phyloP scores from a whole-genome alignment of 805 yeast species.

The Saccharomycopsis sp. region DNA sequence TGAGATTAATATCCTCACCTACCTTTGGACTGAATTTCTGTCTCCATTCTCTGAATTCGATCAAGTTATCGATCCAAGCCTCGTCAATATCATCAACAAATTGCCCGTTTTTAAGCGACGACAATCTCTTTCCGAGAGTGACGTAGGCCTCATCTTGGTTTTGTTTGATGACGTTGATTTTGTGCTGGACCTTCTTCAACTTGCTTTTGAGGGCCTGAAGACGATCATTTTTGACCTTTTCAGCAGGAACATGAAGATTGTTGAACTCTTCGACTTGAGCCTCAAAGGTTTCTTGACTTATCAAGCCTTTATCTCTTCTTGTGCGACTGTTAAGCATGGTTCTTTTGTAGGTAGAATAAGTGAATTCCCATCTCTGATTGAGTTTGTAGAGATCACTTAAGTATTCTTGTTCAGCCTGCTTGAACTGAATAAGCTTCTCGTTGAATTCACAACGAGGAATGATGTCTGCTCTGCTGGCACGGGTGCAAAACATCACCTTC shows the following conservation, averaged over 20 bases:
- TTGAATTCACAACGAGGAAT: neutral
- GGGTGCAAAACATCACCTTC: neutral
- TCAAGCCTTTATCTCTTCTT: neutral
- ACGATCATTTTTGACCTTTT: neutral
- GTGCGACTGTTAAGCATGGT: neutral
- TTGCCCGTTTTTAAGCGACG: constrained; percentile 13
- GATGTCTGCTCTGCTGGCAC: neutral
- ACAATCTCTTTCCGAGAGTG: neutral
- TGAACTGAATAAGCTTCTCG: neutral
- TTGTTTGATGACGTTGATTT: neutral
- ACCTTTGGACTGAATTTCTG: neutral
- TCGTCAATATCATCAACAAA: constrained; percentile 7
- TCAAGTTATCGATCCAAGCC: constrained; percentile 1
- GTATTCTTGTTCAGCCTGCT: neutral
- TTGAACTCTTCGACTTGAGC: neutral
- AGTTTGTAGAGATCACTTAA: neutral
- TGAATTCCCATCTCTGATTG: neutral
- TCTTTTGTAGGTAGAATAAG: neutral
- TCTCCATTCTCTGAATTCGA: constrained; percentile 2
- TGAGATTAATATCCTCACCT: neutral
- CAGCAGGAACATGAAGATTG: neutral
- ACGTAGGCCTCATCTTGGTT: neutral
- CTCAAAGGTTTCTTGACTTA: neutral
- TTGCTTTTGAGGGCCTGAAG: neutral
- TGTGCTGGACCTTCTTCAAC: neutral